These are phyloP conservation scores for Cylindrodendrum hubeiense DNA, from an alignment of 2,329 filamentous ascomycete genomes.

Conservation along the genomic window DNA sequence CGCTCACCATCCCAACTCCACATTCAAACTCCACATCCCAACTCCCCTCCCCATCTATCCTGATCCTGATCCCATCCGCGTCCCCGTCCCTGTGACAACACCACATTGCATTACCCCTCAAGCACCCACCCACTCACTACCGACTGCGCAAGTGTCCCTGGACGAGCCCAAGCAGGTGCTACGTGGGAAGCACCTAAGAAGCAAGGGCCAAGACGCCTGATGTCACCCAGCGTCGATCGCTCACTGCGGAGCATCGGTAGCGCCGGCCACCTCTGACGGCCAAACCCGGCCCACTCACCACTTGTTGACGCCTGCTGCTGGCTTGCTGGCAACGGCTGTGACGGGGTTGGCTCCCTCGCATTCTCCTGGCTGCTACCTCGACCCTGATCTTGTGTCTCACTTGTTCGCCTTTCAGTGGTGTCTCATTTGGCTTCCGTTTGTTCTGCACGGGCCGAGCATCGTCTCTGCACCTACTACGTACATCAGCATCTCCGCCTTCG, in stretches of 20 bases:
- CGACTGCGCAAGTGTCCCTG: not conserved
- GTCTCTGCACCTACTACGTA: not conserved
- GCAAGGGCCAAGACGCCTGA: slow-evolving; percentile 20
- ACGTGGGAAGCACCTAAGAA: not conserved
- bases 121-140: not conserved
- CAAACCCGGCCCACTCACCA: slow-evolving; percentile 18
- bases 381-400: not conserved
- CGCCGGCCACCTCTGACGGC: slow-evolving; percentile 24
- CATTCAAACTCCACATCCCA: no score
- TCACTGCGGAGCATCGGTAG: slow-evolving; percentile 28
- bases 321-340: slow-evolving; percentile 17
- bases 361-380: not conserved
- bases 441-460: not conserved
- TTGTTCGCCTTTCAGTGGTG: not conserved
- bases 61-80: not conserved
- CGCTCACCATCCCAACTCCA: no score
- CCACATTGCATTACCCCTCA: not conserved
- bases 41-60: not conserved
- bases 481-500: no score
- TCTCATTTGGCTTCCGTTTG: not conserved
- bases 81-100: not conserved
- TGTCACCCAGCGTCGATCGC: slow-evolving; percentile 30
- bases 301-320: slow-evolving; percentile 4
- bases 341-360: slow-evolving; percentile 10
- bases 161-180: not conserved